Evolutionary conservation across 257 asterid species (phyloP).

Genomic region (Solanum okadae): DNA sequence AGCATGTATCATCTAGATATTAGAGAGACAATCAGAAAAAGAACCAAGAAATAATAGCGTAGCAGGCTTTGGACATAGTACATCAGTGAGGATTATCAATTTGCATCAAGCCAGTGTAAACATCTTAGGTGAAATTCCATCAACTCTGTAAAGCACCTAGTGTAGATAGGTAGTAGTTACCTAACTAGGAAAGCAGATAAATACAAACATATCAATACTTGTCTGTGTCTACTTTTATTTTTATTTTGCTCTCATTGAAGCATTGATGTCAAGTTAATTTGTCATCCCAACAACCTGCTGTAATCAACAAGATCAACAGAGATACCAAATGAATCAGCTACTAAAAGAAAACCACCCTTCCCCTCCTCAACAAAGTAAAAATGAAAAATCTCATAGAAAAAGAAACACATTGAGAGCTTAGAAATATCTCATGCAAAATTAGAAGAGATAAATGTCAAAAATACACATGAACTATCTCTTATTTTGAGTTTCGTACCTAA

Average conservation of each 20-base stretch:
- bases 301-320: background rate
- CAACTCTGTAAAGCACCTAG: background rate
- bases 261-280: background rate
- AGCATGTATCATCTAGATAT: slow-evolving; percentile 13
- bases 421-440: background rate
- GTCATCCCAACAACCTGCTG: background rate
- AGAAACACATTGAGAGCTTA: background rate
- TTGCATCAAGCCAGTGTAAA: background rate
- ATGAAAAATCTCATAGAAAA: background rate
- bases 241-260: background rate
- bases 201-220: background rate
- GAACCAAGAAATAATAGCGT: background rate
- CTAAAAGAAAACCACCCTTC: background rate
- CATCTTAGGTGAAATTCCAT: background rate
- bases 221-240: too few relatives aligned
- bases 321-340: background rate
- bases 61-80: background rate
- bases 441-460: background rate
- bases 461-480: too few relatives aligned
- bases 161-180: background rate
- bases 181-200: background rate
- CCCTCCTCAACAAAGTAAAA: background rate
- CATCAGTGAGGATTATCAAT: background rate
- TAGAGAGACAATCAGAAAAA: background rate
- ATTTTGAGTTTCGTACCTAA: too few relatives aligned